Evolutionary conservation across 805 yeast species (phyloP), one percentile per base, ranked within the genome.

Genomic region (Spathaspora arborariae): DNA sequence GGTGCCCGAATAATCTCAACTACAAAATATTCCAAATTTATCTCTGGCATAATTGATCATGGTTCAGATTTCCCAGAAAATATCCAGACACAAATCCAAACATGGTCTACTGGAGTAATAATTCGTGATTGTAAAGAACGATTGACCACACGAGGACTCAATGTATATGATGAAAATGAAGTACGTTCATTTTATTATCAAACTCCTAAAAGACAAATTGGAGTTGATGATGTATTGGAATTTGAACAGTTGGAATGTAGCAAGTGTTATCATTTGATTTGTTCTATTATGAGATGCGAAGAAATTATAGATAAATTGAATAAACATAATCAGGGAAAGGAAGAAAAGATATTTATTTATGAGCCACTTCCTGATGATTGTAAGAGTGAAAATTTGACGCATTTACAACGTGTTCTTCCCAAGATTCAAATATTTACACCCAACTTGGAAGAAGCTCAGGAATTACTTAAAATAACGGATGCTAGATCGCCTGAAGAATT

Each of bases 331-430:
- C 35, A 30, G n/a, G 18, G 35, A 4, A 30, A 15, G 35, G 47
- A 45, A 19, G 11, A 27, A 1, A 79, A 81, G n/a, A 54, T 70
- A 2, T 71, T 80, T 45, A 76, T 86, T 0, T 92, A 90, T 83
- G 98, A 91, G 63, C 97, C 97, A 0, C 78, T 86, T 6, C 97
- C 97, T 1, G 86, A 82, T 48, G 77, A 77, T 18, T 88, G 96
- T 60, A 61, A 57, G 0, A 76, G 81, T 1, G 82, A 74, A 27
- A 73, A 79, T 47, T 55, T 55, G 20, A 44, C 27, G 1, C 40
- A 26, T 2, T 62, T 80, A 34, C 57, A 63, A 0, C 57, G 57
- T 1, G 66, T 77, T 6, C 59, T 85, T 15, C 58, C 64, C 8
- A 51, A 67, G 4, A 72, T 86, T 2, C 80, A 81, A 45, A 73